A percentile compares a stretch with the other conserved stretches of the same genome.
phyloP scores from a whole-genome alignment of 768 basidiomycete species.

The Russula vinacea region DNA sequence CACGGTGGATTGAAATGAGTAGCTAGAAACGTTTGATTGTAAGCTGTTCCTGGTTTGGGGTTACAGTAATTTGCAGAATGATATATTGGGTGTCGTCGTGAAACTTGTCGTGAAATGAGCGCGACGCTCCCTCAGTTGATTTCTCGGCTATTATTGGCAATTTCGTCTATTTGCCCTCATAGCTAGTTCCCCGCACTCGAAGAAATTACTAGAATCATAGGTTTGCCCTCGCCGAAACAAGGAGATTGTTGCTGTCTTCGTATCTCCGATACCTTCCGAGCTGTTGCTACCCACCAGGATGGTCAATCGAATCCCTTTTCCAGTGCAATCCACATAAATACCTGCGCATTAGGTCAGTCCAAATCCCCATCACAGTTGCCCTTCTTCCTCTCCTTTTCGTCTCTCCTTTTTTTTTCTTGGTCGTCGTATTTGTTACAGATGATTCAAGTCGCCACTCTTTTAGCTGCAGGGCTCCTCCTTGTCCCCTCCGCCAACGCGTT shows the following conservation, averaged over 20 bases:
- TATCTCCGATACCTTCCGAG: neutral
- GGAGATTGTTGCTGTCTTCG: neutral
- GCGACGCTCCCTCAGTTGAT: too few species aligned
- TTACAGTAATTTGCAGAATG: too few species aligned
- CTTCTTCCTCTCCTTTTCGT: neutral
- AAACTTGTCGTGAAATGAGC: too few species aligned
- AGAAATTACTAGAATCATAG: too few species aligned
- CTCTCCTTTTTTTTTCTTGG: neutral
- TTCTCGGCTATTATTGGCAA: too few species aligned
- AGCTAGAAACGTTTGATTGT: too few species aligned
- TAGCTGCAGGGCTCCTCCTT: conserved; percentile 18
- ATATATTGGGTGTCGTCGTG: too few species aligned
- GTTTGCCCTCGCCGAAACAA: too few species aligned
- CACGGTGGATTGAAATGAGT: too few species aligned
- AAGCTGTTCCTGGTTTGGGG: too few species aligned
- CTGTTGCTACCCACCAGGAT: conserved; percentile 10
- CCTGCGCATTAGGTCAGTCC: neutral
- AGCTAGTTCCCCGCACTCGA: neutral
- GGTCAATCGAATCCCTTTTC: conserved; percentile 1
- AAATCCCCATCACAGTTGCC: conserved; percentile 11
- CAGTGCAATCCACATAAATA: conserved; percentile 22
- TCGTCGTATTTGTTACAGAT: conserved; percentile 3
- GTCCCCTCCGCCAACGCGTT: conserved; percentile 20
- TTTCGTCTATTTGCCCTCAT: too few species aligned
- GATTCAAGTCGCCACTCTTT: conserved; percentile 1